Evolutionary conservation across 1,284 basidiomycete genomes (phyloP).

Genomic region (Apiotrichum laibachii): DNA sequence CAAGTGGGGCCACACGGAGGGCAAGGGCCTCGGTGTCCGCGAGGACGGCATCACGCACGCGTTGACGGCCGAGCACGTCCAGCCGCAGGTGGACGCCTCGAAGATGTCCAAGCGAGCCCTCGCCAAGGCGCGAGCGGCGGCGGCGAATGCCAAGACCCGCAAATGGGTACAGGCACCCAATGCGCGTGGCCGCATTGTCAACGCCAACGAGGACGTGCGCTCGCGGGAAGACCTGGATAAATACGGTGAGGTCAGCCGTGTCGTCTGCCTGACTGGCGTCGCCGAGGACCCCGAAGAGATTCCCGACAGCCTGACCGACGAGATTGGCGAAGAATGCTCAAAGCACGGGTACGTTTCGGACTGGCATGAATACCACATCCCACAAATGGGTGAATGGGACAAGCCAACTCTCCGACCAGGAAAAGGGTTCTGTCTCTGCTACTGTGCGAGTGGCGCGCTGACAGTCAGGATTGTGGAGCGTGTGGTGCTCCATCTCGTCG

Average conservation of each 20-base stretch:
- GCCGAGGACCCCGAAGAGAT: constrained; percentile 74
- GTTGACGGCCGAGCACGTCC: constrained; percentile 66
- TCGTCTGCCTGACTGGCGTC: constrained; percentile 83
- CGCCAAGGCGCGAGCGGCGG: constrained; percentile 40
- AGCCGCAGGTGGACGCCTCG: constrained; percentile 46
- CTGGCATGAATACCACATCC: background rate
- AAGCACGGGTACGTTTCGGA: constrained; percentile 58
- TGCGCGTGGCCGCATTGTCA: constrained; percentile 78
- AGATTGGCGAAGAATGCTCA: constrained; percentile 65
- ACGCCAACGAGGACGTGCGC: constrained; percentile 72
- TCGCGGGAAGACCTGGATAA: constrained; percentile 67
- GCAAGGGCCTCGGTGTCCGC: constrained; percentile 79
- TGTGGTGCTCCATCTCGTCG: constrained; percentile 74
- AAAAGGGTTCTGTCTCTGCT: no score
- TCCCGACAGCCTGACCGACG: constrained; percentile 78
- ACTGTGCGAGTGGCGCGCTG: constrained; percentile 17
- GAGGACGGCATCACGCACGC: constrained; percentile 83
- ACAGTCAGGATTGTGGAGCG: constrained; percentile 73
- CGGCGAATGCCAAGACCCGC: constrained; percentile 42
- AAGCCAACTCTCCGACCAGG: no score
- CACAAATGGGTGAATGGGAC: no score
- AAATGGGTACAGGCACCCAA: constrained; percentile 41
- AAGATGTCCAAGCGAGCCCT: constrained; percentile 41
- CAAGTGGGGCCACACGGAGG: constrained; percentile 91
- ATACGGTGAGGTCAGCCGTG: constrained; percentile 82